These are phyloP conservation scores for Solanum pinnatisectum DNA, from an alignment of 257 asterid genomes.

Conservation along the genomic window DNA sequence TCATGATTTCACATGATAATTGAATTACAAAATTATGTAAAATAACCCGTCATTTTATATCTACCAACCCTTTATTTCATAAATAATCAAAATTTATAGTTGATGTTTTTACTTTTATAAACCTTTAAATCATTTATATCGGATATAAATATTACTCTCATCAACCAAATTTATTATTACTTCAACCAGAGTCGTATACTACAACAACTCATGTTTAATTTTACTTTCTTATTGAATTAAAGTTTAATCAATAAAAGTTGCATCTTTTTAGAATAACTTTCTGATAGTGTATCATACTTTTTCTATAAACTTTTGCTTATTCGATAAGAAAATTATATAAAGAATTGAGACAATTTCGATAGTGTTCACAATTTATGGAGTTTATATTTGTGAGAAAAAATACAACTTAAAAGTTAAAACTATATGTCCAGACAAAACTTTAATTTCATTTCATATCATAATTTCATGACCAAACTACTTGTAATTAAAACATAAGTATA, in stretches of 20 bases:
- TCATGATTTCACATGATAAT: not conserved
- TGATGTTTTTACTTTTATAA: not conserved
- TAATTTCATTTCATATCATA: too few relatives aligned
- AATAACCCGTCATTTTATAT: too few relatives aligned
- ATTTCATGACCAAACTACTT: not conserved
- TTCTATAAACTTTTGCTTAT: too few relatives aligned
- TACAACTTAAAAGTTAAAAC: not conserved
- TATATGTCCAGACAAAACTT: accelerated
- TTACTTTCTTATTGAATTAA: not conserved
- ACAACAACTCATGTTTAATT: too few relatives aligned
- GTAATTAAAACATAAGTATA: not conserved
- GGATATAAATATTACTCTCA: not conserved
- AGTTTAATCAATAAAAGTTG: too few relatives aligned
- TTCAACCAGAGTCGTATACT: not conserved
- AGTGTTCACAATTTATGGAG: not conserved
- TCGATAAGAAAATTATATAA: not conserved
- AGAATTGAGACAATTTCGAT: not conserved
- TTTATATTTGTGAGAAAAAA: not conserved
- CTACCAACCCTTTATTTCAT: not conserved
- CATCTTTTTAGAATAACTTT: too few relatives aligned
- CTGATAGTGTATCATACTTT: not conserved
- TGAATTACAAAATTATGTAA: too few relatives aligned
- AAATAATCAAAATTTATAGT: not conserved
- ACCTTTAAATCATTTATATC: not conserved
- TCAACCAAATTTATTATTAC: not conserved